Percentiles rank a stretch among this genome's conserved stretches.
phyloP scores from a whole-genome alignment of 2,329 filamentous ascomycete genomes.

The Escovopsis sp. region DNA sequence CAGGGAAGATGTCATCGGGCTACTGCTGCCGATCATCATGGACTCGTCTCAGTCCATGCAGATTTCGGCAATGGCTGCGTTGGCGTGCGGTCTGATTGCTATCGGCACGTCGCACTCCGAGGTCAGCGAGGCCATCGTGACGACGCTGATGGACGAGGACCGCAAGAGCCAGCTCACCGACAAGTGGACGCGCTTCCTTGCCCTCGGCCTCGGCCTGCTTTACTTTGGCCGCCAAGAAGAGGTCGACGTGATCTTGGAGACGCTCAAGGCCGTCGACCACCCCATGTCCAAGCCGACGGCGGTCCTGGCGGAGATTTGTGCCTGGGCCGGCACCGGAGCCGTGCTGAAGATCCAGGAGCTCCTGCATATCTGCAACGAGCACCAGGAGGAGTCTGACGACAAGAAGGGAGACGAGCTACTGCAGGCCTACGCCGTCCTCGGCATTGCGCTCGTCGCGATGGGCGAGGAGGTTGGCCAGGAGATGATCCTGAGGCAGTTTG shows the following conservation, averaged over 20 bases:
- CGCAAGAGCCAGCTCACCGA: conserved; percentile 82
- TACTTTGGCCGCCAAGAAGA: conserved; percentile 97
- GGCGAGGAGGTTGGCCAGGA: conserved; percentile 97
- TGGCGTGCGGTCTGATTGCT: conserved; percentile 80
- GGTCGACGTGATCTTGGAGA: conserved; percentile 95
- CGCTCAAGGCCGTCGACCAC: conserved; percentile 90
- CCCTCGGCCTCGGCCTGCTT: conserved; percentile 78
- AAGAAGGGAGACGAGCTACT: conserved; percentile 92
- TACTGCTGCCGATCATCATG: conserved; percentile 72
- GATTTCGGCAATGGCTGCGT: conserved; percentile 86
- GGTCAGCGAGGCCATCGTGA: conserved; percentile 82
- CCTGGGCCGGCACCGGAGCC: conserved; percentile 93
- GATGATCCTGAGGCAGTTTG: conserved; percentile 95
- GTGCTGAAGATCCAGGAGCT: conserved; percentile 96
- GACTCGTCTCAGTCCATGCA: conserved; percentile 85
- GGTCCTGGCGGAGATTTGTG: conserved; percentile 88
- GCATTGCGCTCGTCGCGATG: conserved; percentile 90
- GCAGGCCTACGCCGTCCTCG: conserved; percentile 90
- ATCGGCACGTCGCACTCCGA: conserved; percentile 86
- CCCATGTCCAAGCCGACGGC: conserved; percentile 94
- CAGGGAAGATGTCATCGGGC: conserved; percentile 73
- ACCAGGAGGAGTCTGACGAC: conserved; percentile 85
- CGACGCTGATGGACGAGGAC: conserved; percentile 86
- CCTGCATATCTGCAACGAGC: conserved; percentile 94
- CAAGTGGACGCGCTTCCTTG: conserved; percentile 97